These are phyloP conservation scores for Dovyalis caffra DNA, from an alignment of 345 rosid genomes.

Conservation along the genomic window DNA sequence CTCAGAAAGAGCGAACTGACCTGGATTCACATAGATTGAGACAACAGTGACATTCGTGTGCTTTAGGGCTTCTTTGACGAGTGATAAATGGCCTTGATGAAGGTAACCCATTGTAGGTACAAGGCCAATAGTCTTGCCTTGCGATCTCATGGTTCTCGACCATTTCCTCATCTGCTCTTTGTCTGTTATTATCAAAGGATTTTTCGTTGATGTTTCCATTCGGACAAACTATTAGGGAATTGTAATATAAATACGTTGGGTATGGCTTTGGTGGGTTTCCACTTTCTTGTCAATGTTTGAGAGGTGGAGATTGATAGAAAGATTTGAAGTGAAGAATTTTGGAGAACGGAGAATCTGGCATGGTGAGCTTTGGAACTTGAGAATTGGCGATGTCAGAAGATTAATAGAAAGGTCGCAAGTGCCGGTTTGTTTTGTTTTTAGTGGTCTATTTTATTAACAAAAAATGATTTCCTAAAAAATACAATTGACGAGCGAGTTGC, in stretches of 20 bases:
- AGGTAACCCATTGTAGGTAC: conserved; percentile 96
- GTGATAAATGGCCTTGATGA: conserved; percentile 79
- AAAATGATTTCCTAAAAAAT: too few relatives aligned
- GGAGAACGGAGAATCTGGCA: too few relatives aligned
- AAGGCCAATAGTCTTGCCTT: conserved; percentile 64
- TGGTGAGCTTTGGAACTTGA: too few relatives aligned
- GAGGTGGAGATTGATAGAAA: neutral
- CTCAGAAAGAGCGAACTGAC: conserved; percentile 89
- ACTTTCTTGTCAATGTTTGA: too few relatives aligned
- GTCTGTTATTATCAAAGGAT: conserved; percentile 50
- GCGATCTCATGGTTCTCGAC: conserved; percentile 60
- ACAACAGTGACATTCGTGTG: conserved; percentile 59
- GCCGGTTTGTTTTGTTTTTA: too few relatives aligned
- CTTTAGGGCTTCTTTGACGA: conserved; percentile 54
- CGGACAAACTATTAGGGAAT: neutral
- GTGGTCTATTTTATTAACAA: too few relatives aligned
- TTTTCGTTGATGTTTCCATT: conserved; percentile 35
- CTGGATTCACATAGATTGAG: conserved; percentile 90
- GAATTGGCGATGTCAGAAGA: too few relatives aligned
- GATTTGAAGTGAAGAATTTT: neutral
- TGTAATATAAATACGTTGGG: too few relatives aligned
- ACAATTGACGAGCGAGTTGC: too few relatives aligned
- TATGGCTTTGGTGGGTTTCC: too few relatives aligned
- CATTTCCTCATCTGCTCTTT: conserved; percentile 73
- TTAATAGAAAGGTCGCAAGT: too few relatives aligned